phyloP scores from a whole-genome alignment of 2,329 filamentous ascomycete species.

The Triangularia verruculosa region DNA sequence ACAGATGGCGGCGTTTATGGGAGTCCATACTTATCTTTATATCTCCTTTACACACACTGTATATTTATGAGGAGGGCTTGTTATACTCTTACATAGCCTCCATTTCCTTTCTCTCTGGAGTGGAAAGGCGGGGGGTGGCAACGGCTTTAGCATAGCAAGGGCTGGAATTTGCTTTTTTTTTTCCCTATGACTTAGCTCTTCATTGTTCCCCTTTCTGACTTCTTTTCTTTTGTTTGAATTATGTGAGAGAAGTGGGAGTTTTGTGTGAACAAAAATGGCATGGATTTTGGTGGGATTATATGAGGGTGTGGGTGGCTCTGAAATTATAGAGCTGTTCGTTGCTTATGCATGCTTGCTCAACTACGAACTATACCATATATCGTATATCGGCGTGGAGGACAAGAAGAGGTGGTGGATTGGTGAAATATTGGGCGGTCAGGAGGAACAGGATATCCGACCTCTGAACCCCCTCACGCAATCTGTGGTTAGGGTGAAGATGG shows the following conservation, averaged over 20 bases:
- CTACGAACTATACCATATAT: background rate
- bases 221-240: background rate
- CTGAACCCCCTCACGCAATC: no score
- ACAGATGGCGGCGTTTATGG: background rate
- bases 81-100: background rate
- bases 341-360: background rate
- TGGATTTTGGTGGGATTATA: background rate
- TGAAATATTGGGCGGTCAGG: background rate
- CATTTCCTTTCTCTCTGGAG: background rate
- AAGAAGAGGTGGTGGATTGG: background rate
- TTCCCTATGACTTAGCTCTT: no score
- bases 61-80: background rate
- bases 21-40: background rate
- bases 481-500: background rate
- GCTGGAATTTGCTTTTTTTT: constrained; percentile 8
- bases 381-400: background rate
- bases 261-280: background rate
- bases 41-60: background rate
- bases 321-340: background rate
- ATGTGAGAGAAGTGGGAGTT: background rate
- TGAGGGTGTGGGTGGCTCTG: background rate
- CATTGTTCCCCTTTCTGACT: background rate
- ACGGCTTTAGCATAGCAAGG: constrained; percentile 18
- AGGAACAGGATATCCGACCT: background rate
- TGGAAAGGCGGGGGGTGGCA: background rate